Conservation (phyloP, 257 asterid species). For the Plantago major region DNA sequence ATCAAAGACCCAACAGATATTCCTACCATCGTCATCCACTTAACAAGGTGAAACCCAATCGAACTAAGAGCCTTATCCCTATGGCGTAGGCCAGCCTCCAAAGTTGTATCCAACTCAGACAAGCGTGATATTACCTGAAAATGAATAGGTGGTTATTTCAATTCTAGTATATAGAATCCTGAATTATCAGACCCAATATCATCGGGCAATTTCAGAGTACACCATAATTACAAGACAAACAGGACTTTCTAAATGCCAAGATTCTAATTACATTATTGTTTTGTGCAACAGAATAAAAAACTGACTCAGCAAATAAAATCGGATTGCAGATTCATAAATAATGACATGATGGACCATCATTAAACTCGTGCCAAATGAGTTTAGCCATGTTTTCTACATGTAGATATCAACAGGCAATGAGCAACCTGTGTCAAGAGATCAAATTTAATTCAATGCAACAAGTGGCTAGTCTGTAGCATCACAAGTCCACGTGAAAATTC, state of each 20-base stretch:
- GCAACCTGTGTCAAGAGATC: neutral
- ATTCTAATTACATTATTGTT: too few species aligned
- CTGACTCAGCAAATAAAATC: too few species aligned
- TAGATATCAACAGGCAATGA: neutral
- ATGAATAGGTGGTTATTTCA: constrained; percentile 17
- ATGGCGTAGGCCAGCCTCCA: constrained; percentile 87
- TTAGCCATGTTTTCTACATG: too few species aligned
- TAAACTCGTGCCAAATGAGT: neutral
- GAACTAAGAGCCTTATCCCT: constrained; percentile 74
- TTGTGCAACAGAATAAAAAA: too few species aligned
- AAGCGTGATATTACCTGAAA: constrained; percentile 78
- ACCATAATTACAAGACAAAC: neutral
- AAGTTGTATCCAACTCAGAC: constrained; percentile 84
- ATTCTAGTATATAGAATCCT: neutral
- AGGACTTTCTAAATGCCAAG: too few species aligned
- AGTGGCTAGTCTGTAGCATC: constrained; percentile 9
- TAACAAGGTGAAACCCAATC: constrained; percentile 71
- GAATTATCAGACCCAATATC: constrained; percentile 8
- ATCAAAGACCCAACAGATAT: constrained; percentile 11
- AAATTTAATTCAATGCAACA: constrained; percentile 4
- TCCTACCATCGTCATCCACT: constrained; percentile 76
- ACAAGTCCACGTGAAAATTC: neutral
- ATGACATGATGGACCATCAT: too few species aligned
- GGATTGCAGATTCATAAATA: too few species aligned
- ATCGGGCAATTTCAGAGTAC: neutral